These are phyloP conservation scores for Pseudocercospora musae DNA, from an alignment of 2,329 filamentous ascomycete genomes.

Conservation along the genomic window DNA sequence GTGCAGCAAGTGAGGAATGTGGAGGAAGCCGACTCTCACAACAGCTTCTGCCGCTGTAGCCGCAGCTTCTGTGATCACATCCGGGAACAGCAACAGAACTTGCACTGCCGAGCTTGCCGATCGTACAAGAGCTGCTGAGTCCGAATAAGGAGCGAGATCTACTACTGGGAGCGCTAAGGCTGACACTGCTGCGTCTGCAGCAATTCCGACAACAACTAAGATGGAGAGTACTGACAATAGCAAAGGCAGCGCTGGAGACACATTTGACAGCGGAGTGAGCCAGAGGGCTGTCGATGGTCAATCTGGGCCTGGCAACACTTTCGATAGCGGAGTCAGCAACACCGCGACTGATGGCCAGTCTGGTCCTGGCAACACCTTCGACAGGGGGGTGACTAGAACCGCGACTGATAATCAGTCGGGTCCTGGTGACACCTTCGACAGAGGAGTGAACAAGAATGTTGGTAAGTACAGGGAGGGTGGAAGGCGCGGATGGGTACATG, in stretches of 20 bases:
- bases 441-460: background rate
- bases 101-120: constrained; percentile 16
- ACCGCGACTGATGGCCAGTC: background rate
- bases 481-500: background rate
- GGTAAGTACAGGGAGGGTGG: background rate
- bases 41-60: constrained; percentile 11
- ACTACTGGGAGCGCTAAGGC: background rate
- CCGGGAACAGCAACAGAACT: constrained; percentile 2
- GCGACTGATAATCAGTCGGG: background rate
- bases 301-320: background rate
- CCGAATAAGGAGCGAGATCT: background rate
- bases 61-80: constrained; percentile 10
- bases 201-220: background rate
- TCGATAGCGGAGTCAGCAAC: background rate
- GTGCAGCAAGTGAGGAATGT: constrained; percentile 7
- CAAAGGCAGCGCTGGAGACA: background rate
- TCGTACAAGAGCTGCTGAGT: constrained; percentile 4
- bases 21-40: constrained; percentile 7
- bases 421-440: background rate
- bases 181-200: constrained; percentile 1
- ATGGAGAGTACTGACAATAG: background rate
- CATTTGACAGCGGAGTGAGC: background rate
- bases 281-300: background rate
- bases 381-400: background rate
- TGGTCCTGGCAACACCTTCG: background rate